Evolutionary conservation across 257 asterid species (phyloP).

Genomic region (Eustoma russellianum): DNA sequence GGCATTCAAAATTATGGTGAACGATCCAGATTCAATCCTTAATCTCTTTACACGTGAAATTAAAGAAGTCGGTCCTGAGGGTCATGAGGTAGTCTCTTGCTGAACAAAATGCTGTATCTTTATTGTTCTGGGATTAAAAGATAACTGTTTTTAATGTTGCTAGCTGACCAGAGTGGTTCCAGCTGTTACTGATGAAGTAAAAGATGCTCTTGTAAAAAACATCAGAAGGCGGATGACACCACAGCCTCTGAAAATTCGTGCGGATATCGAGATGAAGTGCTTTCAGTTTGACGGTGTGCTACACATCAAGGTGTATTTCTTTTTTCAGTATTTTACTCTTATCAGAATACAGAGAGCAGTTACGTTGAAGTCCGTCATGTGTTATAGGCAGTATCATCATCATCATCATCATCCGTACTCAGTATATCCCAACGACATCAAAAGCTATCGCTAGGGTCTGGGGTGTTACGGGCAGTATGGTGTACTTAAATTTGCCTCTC

Average conservation of each 20-base stretch:
- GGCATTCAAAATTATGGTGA: conserved; percentile 84
- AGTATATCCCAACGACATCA: too few species aligned
- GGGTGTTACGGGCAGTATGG: too few species aligned
- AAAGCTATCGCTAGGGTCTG: too few species aligned
- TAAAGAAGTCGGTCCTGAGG: conserved; percentile 84
- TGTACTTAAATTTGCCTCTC: conserved; percentile 1
- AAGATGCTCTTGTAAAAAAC: conserved; percentile 72
- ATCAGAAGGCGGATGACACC: conserved; percentile 97
- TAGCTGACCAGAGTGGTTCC: conserved; percentile 83
- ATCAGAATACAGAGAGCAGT: conserved; percentile 1
- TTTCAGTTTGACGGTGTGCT: conserved; percentile 96
- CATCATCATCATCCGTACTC: too few species aligned
- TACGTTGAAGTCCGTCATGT: background rate
- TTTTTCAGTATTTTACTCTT: background rate
- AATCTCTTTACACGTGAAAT: conserved; percentile 88
- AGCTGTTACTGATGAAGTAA: conserved; percentile 68
- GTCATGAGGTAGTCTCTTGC: conserved; percentile 53
- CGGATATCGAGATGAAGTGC: conserved; percentile 87
- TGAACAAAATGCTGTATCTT: background rate
- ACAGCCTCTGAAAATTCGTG: conserved; percentile 81
- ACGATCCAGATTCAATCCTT: conserved; percentile 83
- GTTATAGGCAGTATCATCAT: background rate
- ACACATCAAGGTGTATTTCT: conserved; percentile 72
- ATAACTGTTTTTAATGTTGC: conserved; percentile 7
- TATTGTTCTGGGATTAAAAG: background rate